Evolutionary conservation across 1,139 yeast genomes (phyloP), one percentile per base, ranked within the genome.

Genomic region (Yamadazyma atmosphaerica): DNA sequence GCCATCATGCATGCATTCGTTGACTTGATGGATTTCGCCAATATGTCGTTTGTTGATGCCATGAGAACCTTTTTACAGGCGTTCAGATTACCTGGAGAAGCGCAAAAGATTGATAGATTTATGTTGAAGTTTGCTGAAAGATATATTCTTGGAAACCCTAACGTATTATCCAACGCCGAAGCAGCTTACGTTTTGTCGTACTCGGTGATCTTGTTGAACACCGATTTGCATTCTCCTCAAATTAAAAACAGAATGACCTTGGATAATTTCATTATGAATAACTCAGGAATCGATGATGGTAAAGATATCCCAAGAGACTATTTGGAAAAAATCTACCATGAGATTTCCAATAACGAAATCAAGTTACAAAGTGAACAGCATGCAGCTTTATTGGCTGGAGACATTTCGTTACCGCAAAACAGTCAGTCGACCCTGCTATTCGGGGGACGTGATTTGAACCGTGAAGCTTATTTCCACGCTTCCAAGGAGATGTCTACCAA

Each of bases 71-170:
- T 88, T 54, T 72, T 94, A 43, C 98, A 94, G 58, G 74, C 82
- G 32, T 94, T 94, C 63, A 75, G 98, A 58, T 73, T 94, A 43
- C 98, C 99, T 0, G 99, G 99, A 34, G 99, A 94, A 65, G 90
- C 97, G 2, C 99, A 94, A 63, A 92, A 92, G 56, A 90, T 94
- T 60, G 98, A 94, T 69, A 75, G 99, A 52, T 88, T 83, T 56
- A 88, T 94, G 96, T 77, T 92, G 55, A 92, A 94, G 55, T 94
- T 94, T 68, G 98, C 98, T 2, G 96, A 89, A 59, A 74, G 95
- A 50, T 94, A 84, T 55, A 83, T 83, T 27, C 81, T 84, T 46
- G 96, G 94, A 40, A 94, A 92, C 55, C 96, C 97, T 4, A 71
- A 72, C 13, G 74, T 83, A 0, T 92, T 92, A 61, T 81, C 96